A percentile compares a stretch with the other conserved stretches of the same genome.
Evolutionary conservation across 805 yeast genomes (phyloP).

Genomic region (Wickerhamomyces alni): DNA sequence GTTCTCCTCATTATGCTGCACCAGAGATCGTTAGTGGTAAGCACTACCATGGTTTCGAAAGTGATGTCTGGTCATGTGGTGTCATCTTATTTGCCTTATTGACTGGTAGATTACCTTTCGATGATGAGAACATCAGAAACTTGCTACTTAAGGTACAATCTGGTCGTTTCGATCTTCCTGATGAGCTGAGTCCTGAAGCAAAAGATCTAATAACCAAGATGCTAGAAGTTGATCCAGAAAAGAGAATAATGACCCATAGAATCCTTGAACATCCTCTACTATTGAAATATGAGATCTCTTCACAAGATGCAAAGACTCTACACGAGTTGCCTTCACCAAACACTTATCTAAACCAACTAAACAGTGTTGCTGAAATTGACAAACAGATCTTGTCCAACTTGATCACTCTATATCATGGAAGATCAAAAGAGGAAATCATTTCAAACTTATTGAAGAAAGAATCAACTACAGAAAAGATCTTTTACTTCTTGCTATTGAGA

Average conservation of each 20-base stretch:
- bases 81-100: slow-evolving; percentile 72
- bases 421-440: slow-evolving; percentile 50
- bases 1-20: slow-evolving; percentile 86
- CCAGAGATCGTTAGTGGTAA: slow-evolving; percentile 80
- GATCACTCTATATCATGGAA: slow-evolving; percentile 79
- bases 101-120: slow-evolving; percentile 80
- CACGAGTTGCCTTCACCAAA: slow-evolving; percentile 27
- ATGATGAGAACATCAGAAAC: slow-evolving; percentile 72
- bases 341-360: slow-evolving; percentile 19
- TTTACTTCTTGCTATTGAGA: slow-evolving; percentile 67
- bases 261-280: slow-evolving; percentile 76
- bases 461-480: slow-evolving; percentile 70
- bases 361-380: slow-evolving; percentile 49
- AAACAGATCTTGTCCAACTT: slow-evolving; percentile 68
- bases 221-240: slow-evolving; percentile 64
- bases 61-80: slow-evolving; percentile 89
- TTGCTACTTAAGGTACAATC: slow-evolving; percentile 69
- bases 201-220: slow-evolving; percentile 58
- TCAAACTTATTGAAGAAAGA: slow-evolving; percentile 47
- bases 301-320: slow-evolving; percentile 18
- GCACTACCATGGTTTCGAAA: slow-evolving; percentile 76
- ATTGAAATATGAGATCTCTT: slow-evolving; percentile 45
- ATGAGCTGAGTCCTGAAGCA: slow-evolving; percentile 56
- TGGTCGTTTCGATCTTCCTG: slow-evolving; percentile 71
- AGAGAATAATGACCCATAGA: slow-evolving; percentile 62